Conservation (phyloP, 768 basidiomycete species). For the Phaeotremella fagi region DNA sequence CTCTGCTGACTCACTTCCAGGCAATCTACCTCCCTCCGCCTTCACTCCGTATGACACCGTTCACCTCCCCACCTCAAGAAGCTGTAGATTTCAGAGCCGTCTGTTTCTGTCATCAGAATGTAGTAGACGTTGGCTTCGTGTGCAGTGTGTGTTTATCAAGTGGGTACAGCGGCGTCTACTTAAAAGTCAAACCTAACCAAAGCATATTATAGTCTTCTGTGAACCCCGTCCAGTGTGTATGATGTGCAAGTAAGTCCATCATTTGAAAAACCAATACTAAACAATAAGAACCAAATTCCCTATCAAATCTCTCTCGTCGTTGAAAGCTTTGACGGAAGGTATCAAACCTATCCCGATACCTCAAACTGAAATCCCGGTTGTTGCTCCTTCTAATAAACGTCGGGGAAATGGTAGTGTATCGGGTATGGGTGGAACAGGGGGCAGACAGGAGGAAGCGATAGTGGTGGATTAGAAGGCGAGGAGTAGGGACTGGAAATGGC, state of each 20-base stretch:
- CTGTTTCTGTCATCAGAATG: conserved; percentile 97
- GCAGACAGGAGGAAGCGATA: background rate
- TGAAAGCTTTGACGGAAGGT: conserved; percentile 29
- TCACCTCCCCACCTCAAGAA: conserved; percentile 87
- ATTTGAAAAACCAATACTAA: conserved; percentile 13
- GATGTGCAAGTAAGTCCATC: conserved; percentile 73
- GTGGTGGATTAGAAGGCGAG: background rate
- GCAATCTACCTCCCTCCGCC: conserved; percentile 75
- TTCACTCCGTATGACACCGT: conserved; percentile 61
- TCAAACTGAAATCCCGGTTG: conserved; percentile 26
- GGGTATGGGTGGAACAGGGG: background rate
- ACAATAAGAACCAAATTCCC: conserved; percentile 98
- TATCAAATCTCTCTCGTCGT: conserved; percentile 67
- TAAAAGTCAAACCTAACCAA: background rate
- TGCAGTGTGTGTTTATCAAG: conserved; percentile 98
- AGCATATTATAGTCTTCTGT: conserved; percentile 68
- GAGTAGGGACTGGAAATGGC: no score
- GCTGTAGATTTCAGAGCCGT: conserved; percentile 94
- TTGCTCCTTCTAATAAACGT: conserved; percentile 1
- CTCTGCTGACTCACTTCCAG: conserved; percentile 50
- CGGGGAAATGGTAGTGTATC: background rate
- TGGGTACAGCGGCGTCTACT: conserved; percentile 51
- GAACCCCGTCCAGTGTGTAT: conserved; percentile 88
- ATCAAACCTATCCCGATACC: conserved; percentile 34
- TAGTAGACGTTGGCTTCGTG: conserved; percentile 93